Evolutionary conservation across 1,284 basidiomycete genomes (phyloP).

Genomic region (Fomitopsis palustris): DNA sequence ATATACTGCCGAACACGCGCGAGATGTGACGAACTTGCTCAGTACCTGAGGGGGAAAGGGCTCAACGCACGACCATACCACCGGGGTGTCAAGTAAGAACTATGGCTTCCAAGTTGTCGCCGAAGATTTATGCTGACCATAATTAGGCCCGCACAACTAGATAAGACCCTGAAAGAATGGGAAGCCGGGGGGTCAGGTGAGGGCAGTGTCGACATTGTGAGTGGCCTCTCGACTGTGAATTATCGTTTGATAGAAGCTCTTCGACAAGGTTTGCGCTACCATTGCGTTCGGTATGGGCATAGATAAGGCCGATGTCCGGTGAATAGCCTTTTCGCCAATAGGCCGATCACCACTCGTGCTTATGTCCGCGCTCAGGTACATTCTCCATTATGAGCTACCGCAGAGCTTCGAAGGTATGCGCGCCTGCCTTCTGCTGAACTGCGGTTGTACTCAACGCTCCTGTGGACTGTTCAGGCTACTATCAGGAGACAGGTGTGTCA

Average conservation of each 20-base stretch:
- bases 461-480: slow-evolving; percentile 57
- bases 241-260: not conserved
- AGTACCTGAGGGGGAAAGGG: slow-evolving; percentile 59
- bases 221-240: slow-evolving; percentile 17
- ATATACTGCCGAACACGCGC: slow-evolving; percentile 72
- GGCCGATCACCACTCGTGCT: not conserved
- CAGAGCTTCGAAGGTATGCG: slow-evolving; percentile 77
- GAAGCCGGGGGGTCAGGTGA: slow-evolving; percentile 47
- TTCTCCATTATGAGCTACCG: slow-evolving; percentile 78
- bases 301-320: slow-evolving; percentile 81
- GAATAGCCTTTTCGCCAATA: slow-evolving; percentile 20
- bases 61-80: slow-evolving; percentile 77
- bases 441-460: not conserved
- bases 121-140: not conserved
- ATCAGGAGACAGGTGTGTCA: slow-evolving; percentile 77
- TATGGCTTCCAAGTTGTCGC: not conserved
- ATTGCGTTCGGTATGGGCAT: slow-evolving; percentile 91
- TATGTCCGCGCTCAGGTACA: slow-evolving; percentile 42
- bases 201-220: slow-evolving; percentile 57
- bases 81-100: slow-evolving; percentile 50
- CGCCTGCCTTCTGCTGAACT: not conserved
- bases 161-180: slow-evolving; percentile 65
- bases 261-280: slow-evolving; percentile 48
- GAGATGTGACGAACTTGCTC: slow-evolving; percentile 68
- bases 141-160: slow-evolving; percentile 45